Percentiles rank a stretch among this genome's conserved stretches.
Conservation (phyloP, 73 alveolate genomes). For the Paramecium biaurelia region DNA sequence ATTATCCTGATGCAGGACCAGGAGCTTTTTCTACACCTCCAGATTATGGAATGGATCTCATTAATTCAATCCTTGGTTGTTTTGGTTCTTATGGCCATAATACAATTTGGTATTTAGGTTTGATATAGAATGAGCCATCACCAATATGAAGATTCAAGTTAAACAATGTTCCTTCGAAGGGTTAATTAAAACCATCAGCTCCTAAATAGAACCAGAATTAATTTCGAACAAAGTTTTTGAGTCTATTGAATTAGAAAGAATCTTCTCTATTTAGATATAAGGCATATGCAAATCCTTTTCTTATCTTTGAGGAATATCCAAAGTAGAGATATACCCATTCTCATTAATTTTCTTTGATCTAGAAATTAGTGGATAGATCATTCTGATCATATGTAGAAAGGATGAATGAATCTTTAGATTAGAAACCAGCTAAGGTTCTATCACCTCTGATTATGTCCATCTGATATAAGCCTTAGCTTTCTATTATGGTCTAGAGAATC, state of each 20-base stretch:
- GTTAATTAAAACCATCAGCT: not conserved
- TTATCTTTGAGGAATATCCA: not conserved
- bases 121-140: constrained; percentile 24
- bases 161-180: constrained; percentile 19
- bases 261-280: constrained; percentile 31
- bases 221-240: constrained; percentile 32
- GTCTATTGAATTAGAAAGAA: not conserved
- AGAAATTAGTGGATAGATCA: not conserved
- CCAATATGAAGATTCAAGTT: constrained; percentile 39
- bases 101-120: constrained; percentile 25
- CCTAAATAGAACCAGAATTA: constrained; percentile 50
- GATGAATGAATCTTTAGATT: not conserved
- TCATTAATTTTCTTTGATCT: not conserved
- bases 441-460: constrained; percentile 42
- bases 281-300: constrained; percentile 26
- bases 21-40: not conserved
- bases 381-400: constrained; percentile 22
- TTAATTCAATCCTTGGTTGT: not conserved
- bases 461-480: constrained; percentile 25
- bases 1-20: constrained; percentile 43
- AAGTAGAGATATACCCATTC: constrained; percentile 30
- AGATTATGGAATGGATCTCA: not conserved
- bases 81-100: constrained; percentile 52
- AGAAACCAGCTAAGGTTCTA: constrained; percentile 54
- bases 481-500: not conserved